Conservation (phyloP, 2,329 filamentous ascomycete species). For the Hypoxylon sp. region DNA sequence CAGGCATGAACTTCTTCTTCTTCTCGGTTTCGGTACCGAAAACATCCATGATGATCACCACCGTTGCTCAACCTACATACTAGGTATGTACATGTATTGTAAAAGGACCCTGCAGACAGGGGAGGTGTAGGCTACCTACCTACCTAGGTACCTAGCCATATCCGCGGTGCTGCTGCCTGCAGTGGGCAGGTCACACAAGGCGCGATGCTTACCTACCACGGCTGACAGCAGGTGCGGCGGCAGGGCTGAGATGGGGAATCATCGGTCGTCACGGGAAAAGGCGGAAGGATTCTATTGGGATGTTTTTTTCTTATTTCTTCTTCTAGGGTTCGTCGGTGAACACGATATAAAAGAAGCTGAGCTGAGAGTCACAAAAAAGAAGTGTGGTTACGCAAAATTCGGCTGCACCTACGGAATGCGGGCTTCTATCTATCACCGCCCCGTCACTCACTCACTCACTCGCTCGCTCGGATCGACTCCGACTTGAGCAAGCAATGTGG, state of each 20-base stretch:
- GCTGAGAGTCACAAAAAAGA: neutral
- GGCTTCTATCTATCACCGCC: constrained; percentile 22
- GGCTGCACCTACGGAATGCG: constrained; percentile 28
- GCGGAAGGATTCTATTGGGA: neutral
- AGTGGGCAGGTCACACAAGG: constrained; percentile 4
- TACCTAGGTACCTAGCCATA: too few species aligned
- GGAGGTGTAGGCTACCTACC: constrained; percentile 5
- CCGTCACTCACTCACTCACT: constrained; percentile 26
- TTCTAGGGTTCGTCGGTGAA: too few species aligned
- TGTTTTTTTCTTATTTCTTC: too few species aligned
- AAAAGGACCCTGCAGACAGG: constrained; percentile 13
- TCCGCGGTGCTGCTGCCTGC: constrained; percentile 18
- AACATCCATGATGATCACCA: neutral
- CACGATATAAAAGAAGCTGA: neutral
- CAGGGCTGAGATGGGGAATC: constrained; percentile 27
- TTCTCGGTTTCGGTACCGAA: constrained; percentile 17
- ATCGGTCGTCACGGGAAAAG: too few species aligned
- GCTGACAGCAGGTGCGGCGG: constrained; percentile 6
- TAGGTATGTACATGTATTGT: too few species aligned
- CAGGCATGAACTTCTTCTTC: too few species aligned
- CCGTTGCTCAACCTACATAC: too few species aligned
- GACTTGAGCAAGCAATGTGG: constrained; percentile 31
- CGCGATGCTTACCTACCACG: constrained; percentile 17
- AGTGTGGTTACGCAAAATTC: constrained; percentile 24
- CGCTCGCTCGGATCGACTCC: constrained; percentile 21